Conservation (phyloP, 768 basidiomycete genomes). For the Candolleomyces eurysporus region DNA sequence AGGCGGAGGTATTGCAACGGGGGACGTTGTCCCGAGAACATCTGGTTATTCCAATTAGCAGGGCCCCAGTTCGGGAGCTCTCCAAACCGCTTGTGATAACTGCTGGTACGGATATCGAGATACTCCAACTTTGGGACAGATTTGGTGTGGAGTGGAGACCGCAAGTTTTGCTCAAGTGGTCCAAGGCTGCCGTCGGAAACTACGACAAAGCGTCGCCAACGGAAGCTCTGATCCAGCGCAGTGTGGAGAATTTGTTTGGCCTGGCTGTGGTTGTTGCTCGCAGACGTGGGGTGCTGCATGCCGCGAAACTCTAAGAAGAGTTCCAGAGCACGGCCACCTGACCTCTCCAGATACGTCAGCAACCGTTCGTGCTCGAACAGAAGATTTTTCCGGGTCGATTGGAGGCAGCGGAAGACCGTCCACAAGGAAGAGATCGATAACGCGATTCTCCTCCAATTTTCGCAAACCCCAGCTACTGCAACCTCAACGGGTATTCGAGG, state of each 20-base stretch:
- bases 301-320: not conserved
- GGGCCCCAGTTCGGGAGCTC: not conserved
- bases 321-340: not conserved
- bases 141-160: not conserved
- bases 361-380: not conserved
- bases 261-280: too few relatives aligned
- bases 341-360: not conserved
- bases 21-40: not conserved
- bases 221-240: not conserved
- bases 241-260: not conserved
- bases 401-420: not conserved
- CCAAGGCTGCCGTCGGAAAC: not conserved
- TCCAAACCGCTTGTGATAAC: not conserved
- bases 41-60: not conserved
- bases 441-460: not conserved
- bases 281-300: too few relatives aligned
- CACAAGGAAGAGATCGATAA: not conserved
- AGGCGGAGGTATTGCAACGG: not conserved
- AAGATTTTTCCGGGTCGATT: not conserved
- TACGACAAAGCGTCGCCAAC: not conserved
- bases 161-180: not conserved
- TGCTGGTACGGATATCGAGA: not conserved
- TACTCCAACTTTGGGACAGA: not conserved
- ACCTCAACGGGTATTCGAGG: not conserved
- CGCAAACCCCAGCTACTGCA: not conserved